Base-by-base conservation (phyloP, 2,329 filamentous ascomycete genomes). In the Grosmannia serpens region DNA sequence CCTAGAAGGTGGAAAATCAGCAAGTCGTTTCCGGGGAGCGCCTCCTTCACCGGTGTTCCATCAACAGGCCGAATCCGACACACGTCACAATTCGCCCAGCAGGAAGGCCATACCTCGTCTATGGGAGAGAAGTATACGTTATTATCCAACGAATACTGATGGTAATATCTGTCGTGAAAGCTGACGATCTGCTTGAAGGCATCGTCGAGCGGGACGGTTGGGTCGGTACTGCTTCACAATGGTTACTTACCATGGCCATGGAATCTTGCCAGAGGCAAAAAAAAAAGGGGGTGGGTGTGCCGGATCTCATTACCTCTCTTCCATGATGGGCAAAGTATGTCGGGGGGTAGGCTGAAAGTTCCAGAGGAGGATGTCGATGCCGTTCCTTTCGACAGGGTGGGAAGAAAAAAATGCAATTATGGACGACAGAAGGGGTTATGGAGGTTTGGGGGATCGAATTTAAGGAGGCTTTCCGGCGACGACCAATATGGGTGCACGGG, bases 41-140 rank as follows among this genome's bases (percentile, higher is more conserved):
- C n/a, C 22, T 15, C 15, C 22, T 4, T 27, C 9, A 38, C 35
- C 13, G 35, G 35, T 4, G 35, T 38, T 20, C 2, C 35, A 15
- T 4, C 35, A 5, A 15, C 13, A 38, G 17, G 35, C 4, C 2
- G 35, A 38, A 17, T 38, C 35, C 15, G 17, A 38, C 15, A 33
- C 27, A 15, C 15, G 24, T 26, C 53, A 47, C 17, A 47, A 4
- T 4, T 17, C 11, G 44, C 17, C 33, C 20, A 4, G 50, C 20
- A 44, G 50, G 27, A 52, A 38, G 24, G 17, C 46, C 13, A n/a
- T 75, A 88, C 87, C 76, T 89, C 85, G 67, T 90, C 87, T 59
- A 87, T 75, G 10, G 87, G 87, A 52, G 76, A 81, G 64, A 87
- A 85, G 68, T 87, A 88, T 62, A 82, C 79, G 41, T 75, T 75